phyloP scores from a whole-genome alignment of 768 basidiomycete species.

The Mycena vitilis region DNA sequence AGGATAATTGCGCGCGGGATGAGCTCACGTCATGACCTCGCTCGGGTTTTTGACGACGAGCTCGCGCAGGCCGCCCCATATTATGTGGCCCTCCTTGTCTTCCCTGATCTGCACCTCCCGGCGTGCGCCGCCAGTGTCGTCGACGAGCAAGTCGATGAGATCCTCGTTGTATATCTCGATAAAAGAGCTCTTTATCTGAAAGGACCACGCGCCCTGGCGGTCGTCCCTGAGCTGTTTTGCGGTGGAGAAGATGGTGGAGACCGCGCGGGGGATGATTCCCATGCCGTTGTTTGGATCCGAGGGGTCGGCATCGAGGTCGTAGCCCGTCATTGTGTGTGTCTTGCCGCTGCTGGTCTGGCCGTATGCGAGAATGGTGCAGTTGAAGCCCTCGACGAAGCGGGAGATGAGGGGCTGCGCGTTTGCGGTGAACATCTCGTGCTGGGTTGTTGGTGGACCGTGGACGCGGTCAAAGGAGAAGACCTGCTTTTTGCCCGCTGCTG shows the following conservation, averaged over 20 bases:
- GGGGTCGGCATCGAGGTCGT: slow-evolving; percentile 90
- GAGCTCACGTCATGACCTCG: slow-evolving; percentile 91
- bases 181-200: slow-evolving; percentile 88
- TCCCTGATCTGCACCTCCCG: slow-evolving; percentile 96
- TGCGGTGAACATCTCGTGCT: slow-evolving; percentile 85
- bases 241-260: slow-evolving; percentile 86
- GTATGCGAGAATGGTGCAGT: slow-evolving; percentile 98
- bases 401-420: slow-evolving; percentile 88
- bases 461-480: slow-evolving; percentile 95
- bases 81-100: slow-evolving; percentile 96
- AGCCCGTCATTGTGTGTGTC: slow-evolving; percentile 97
- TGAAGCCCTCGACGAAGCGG: slow-evolving; percentile 93
- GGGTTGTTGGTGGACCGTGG: slow-evolving; percentile 85
- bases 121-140: slow-evolving; percentile 71
- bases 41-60: slow-evolving; percentile 83
- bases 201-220: slow-evolving; percentile 81
- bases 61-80: slow-evolving; percentile 96
- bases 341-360: slow-evolving; percentile 98
- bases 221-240: slow-evolving; percentile 83
- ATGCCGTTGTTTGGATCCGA: slow-evolving; percentile 85
- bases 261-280: slow-evolving; percentile 96
- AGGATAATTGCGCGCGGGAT: too few species aligned
- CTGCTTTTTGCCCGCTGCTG: slow-evolving; percentile 77
- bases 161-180: slow-evolving; percentile 99
- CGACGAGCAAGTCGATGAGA: slow-evolving; percentile 91